phyloP scores from a whole-genome alignment of 2,329 filamentous ascomycete genomes.

The Polytolypa hystricis region DNA sequence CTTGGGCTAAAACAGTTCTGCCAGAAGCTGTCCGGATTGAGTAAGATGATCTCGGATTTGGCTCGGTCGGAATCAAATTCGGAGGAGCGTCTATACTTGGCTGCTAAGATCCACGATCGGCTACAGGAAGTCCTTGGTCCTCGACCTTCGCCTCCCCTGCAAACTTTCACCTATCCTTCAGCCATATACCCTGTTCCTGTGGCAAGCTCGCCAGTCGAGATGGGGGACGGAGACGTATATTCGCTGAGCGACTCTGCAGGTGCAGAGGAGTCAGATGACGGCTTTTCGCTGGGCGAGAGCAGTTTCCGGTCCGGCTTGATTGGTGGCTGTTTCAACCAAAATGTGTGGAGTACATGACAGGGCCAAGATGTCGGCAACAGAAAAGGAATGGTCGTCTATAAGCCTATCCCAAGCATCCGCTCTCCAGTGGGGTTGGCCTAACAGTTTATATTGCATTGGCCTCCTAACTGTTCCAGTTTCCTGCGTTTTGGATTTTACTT shows the following conservation, averaged over 20 bases:
- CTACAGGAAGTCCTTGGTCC: conserved; percentile 13
- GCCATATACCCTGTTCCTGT: conserved; percentile 7
- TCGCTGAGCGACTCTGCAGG: conserved; percentile 9
- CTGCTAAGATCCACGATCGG: conserved; percentile 12
- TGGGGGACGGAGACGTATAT: conserved; percentile 9
- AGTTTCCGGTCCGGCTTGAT: conserved; percentile 9
- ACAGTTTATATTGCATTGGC: too few relatives aligned
- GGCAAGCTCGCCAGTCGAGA: conserved; percentile 9
- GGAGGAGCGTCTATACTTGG: conserved; percentile 11
- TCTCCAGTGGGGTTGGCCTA: too few relatives aligned
- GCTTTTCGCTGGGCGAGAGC: conserved; percentile 9
- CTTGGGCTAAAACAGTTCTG: conserved; percentile 13
- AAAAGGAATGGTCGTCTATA: background rate
- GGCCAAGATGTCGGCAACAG: background rate
- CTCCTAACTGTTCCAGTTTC: too few relatives aligned
- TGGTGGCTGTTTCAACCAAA: conserved; percentile 8
- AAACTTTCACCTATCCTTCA: conserved; percentile 2
- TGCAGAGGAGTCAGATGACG: conserved; percentile 11
- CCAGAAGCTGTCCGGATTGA: conserved; percentile 13
- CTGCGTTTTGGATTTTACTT: background rate
- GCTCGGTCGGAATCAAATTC: conserved; percentile 10
- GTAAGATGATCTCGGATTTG: conserved; percentile 13
- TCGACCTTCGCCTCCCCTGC: background rate
- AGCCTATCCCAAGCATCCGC: too few relatives aligned
- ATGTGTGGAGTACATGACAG: conserved; percentile 11